Percentiles rank a stretch among this genome's conserved stretches.
Evolutionary conservation across 2,329 filamentous ascomycete species (phyloP).

Genomic region (Tolypocladium sp.): DNA sequence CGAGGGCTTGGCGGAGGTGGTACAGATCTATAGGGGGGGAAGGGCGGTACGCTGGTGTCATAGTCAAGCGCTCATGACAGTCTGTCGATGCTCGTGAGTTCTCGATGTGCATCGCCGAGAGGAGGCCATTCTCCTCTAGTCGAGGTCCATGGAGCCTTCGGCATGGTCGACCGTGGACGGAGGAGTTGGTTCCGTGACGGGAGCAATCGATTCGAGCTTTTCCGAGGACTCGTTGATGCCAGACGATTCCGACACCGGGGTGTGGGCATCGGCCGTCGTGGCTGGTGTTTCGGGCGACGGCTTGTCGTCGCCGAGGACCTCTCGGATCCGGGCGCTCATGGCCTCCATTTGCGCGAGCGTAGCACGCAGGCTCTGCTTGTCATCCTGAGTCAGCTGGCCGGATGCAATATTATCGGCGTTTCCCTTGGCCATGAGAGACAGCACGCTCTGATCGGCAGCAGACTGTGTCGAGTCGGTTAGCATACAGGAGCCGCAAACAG

Average conservation of each 20-base stretch:
- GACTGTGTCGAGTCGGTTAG: conserved; percentile 23
- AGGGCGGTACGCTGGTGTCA: background rate
- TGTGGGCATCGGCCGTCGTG: conserved; percentile 12
- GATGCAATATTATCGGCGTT: conserved; percentile 32
- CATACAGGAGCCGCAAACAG: background rate
- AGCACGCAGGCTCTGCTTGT: conserved; percentile 35
- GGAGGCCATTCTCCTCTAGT: conserved; percentile 12
- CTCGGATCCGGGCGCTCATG: conserved; percentile 31
- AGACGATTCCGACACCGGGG: conserved; percentile 15
- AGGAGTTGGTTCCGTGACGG: conserved; percentile 28
- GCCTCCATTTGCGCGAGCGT: conserved; percentile 39
- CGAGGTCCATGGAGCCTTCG: conserved; percentile 29
- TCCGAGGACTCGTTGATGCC: conserved; percentile 11
- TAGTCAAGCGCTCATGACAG: background rate
- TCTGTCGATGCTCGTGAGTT: background rate
- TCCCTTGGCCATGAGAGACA: conserved; percentile 39
- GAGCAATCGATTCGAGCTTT: conserved; percentile 18
- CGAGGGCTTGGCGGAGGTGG: background rate
- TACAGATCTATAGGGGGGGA: background rate
- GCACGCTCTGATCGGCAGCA: conserved; percentile 32
- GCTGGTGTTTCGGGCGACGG: conserved; percentile 8
- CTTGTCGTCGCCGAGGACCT: conserved; percentile 25
- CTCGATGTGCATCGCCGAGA: background rate
- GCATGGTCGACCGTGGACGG: conserved; percentile 29
- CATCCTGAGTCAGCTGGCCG: conserved; percentile 29